Evolutionary conservation across 1,284 basidiomycete species (phyloP).

Genomic region (Rhodotorula sp.): DNA sequence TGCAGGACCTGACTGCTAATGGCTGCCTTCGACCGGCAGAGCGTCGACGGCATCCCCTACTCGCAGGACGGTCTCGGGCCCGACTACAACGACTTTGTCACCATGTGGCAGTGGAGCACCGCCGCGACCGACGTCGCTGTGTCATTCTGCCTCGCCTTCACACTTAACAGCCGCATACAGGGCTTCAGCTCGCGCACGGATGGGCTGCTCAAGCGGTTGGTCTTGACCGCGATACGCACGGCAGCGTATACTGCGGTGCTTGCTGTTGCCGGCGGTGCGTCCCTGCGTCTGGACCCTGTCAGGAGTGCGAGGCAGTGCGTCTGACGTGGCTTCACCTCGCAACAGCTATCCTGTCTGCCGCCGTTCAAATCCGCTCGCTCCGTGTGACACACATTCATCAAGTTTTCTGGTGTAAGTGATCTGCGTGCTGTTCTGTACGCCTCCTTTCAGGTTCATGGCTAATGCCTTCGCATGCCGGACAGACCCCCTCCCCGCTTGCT

Average conservation of each 20-base stretch:
- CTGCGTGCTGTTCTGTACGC: neutral
- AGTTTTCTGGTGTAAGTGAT: conserved; percentile 13
- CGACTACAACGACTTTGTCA: neutral
- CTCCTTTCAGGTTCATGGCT: too few relatives aligned
- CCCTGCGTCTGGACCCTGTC: too few relatives aligned
- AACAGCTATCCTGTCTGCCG: neutral
- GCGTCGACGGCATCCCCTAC: too few relatives aligned
- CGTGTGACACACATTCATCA: neutral
- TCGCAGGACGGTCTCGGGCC: too few relatives aligned
- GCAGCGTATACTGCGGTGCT: conserved; percentile 24
- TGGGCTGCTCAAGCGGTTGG: conserved; percentile 8
- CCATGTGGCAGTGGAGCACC: conserved; percentile 20
- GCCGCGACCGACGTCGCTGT: conserved; percentile 19
- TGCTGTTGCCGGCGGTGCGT: conserved; percentile 5
- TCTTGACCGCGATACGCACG: conserved; percentile 15
- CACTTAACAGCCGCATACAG: conserved; percentile 12
- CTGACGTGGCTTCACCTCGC: neutral
- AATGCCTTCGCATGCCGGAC: too few relatives aligned
- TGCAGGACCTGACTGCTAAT: too few relatives aligned
- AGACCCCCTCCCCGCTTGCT: too few relatives aligned
- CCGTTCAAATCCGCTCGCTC: conserved; percentile 1
- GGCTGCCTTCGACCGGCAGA: too few relatives aligned
- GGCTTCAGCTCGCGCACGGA: conserved; percentile 23
- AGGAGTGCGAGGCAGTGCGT: too few relatives aligned
- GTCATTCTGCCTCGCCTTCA: conserved; percentile 18